Conservation (phyloP, 176 grass and related monocot species). For the Lolium rigidum region DNA sequence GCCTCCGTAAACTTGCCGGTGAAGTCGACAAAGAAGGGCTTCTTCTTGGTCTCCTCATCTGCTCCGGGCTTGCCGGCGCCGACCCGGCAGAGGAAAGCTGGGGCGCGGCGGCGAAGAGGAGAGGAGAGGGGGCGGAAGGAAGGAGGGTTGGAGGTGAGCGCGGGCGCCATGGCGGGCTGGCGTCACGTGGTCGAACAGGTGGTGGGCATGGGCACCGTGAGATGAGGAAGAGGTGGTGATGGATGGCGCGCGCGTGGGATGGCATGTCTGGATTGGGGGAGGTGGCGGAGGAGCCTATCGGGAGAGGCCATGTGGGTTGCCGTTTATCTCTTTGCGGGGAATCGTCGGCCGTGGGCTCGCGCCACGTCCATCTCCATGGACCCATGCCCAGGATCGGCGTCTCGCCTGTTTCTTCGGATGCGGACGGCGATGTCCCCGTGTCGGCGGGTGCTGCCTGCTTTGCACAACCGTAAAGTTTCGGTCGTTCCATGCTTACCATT, state of each 20-base stretch:
- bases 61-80: conserved; percentile 39
- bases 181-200: conserved; percentile 51
- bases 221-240: conserved; percentile 52
- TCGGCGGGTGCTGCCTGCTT: neutral
- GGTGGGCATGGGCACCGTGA: conserved; percentile 51
- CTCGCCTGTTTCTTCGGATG: neutral
- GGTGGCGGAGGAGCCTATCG: conserved; percentile 47
- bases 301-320: conserved; percentile 45
- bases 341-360: conserved; percentile 32
- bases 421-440: neutral
- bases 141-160: conserved; percentile 75
- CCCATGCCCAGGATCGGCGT: neutral
- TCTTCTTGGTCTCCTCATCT: conserved; percentile 61
- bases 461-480: neutral
- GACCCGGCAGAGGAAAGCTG: conserved; percentile 51
- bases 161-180: conserved; percentile 68
- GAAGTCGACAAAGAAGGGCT: conserved; percentile 66
- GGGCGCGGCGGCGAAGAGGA: conserved; percentile 39
- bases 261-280: conserved; percentile 51
- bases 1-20: conserved; percentile 55
- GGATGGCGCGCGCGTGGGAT: conserved; percentile 15
- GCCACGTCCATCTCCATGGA: conserved; percentile 26
- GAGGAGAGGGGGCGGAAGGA: conserved; percentile 67
- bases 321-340: conserved; percentile 41
- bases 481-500: no score